Evolutionary conservation across 805 yeast genomes (phyloP), one percentile per base, ranked within the genome.

Genomic region (Yarrowia sp.): DNA sequence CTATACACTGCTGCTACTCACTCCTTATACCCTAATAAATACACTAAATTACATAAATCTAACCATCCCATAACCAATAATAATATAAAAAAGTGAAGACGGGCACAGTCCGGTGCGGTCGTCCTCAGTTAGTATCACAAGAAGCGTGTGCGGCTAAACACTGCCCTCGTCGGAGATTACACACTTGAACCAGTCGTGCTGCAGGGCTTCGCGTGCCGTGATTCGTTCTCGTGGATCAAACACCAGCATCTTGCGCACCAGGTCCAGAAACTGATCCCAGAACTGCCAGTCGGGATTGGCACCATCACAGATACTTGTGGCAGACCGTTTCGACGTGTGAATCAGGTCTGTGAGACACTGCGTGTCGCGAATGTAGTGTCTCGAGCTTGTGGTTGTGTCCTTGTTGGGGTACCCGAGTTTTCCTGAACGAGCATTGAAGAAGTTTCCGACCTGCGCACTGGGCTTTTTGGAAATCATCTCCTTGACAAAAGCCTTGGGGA

Each of bases 251-350:
- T 81, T 82, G 66, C 81, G 82, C 67, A 89, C 77, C 69, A 90
- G 78, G 74, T 90, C 96, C 61, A 81, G 77, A 74, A 92, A 92
- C 75, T 82, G 83, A 79, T 83, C 88, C 97, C 98, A 92, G 75
- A 91, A 91, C 49, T 88, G 88, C 12, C 56, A 36, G 10, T 61
- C 54, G 12, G 64, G 46, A 3, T 36, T 48, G n/a, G 56, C 41
- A 11, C 56, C 64, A 14, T 61, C 46, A 76, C 86, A 79, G 70
- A 66, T 58, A 30, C 62, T 16, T 32, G 43, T 65, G 16, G 69
- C 67, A 26, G 38, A 35, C 64, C 61, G 61, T 19, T 48, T 33
- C 16, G 69, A 67, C 17, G 62, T 65, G 33, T 58, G 51, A 21
- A 58, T 58, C 32, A 58, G 38, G 41, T 58, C 63, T 28, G 54